phyloP scores from a whole-genome alignment of 345 rosid genomes.

The Brassica nigra region DNA sequence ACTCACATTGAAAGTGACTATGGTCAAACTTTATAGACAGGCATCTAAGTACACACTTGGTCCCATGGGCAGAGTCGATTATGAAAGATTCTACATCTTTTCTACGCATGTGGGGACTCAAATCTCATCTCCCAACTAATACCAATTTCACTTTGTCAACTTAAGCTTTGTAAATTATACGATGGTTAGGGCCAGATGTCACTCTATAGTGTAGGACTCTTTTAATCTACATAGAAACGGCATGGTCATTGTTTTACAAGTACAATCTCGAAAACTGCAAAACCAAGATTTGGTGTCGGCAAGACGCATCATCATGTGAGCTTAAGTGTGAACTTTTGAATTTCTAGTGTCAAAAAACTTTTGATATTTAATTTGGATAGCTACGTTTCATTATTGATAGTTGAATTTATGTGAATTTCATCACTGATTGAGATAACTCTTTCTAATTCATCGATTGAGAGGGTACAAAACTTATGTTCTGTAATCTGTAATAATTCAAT shows the following conservation, averaged over 20 bases:
- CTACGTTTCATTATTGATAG: constrained; percentile 19
- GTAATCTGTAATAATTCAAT: neutral
- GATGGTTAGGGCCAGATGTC: constrained; percentile 22
- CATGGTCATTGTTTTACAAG: neutral
- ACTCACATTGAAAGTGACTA: constrained; percentile 12
- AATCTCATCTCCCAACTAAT: constrained; percentile 37
- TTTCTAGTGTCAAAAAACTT: constrained; percentile 31
- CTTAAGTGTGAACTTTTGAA: constrained; percentile 23
- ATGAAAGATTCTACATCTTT: neutral
- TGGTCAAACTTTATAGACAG: constrained; percentile 26
- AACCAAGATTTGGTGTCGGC: constrained; percentile 37
- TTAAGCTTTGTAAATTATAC: constrained; percentile 1
- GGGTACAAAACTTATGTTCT: constrained; percentile 1
- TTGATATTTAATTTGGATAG: constrained; percentile 35
- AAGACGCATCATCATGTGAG: constrained; percentile 6
- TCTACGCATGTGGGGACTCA: constrained; percentile 29
- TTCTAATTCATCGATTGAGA: neutral
- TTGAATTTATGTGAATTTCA: neutral
- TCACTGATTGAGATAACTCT: neutral
- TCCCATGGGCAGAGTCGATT: constrained; percentile 9
- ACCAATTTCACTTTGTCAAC: constrained; percentile 24
- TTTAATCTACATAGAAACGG: neutral
- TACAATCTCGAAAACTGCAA: constrained; percentile 21
- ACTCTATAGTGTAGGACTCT: neutral
- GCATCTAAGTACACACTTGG: constrained; percentile 26